These are phyloP conservation scores for Liquidambar formosana DNA, from an alignment of 164 flowering plant genomes.

Conservation along the genomic window DNA sequence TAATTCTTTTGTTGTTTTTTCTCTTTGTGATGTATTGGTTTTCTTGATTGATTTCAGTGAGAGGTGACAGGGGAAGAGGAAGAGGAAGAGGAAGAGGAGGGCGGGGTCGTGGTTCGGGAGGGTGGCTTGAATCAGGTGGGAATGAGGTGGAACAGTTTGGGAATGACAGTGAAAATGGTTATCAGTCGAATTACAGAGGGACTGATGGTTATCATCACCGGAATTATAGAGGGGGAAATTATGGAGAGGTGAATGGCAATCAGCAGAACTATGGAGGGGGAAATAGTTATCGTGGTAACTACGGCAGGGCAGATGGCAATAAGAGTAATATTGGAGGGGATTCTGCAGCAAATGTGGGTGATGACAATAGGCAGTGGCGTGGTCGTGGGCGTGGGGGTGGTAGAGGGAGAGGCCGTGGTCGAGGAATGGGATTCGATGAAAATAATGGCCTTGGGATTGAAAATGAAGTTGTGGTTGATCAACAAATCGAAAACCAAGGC, in stretches of 20 bases:
- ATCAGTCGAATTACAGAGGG: conserved; percentile 15
- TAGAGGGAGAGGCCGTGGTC: conserved; percentile 20
- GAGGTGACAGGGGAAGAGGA: conserved; percentile 18
- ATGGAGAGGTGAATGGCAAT: not conserved
- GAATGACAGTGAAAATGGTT: conserved; percentile 15
- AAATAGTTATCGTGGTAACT: no score
- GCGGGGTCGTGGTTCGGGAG: conserved; percentile 17
- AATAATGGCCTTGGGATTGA: conserved; percentile 22
- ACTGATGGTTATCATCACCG: conserved; percentile 20
- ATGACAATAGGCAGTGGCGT: conserved; percentile 13
- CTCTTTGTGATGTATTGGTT: not conserved
- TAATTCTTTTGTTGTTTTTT: not conserved
- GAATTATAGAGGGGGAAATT: not conserved
- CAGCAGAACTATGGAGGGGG: not conserved
- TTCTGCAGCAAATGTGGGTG: conserved; percentile 8
- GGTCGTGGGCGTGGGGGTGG: conserved; percentile 7
- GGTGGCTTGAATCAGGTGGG: conserved; percentile 15
- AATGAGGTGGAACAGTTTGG: conserved; percentile 15
- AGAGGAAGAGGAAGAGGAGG: conserved; percentile 27
- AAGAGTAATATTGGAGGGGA: conserved; percentile 12
- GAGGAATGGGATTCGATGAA: conserved; percentile 23
- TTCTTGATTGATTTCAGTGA: conserved; percentile 14
- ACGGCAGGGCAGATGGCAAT: not conserved
- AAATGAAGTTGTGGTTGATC: conserved; percentile 8
- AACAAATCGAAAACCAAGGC: conserved; percentile 3